Evolutionary conservation across 805 yeast genomes (phyloP), one percentile per base, ranked within the genome.

Genomic region (Candida hispaniensis): DNA sequence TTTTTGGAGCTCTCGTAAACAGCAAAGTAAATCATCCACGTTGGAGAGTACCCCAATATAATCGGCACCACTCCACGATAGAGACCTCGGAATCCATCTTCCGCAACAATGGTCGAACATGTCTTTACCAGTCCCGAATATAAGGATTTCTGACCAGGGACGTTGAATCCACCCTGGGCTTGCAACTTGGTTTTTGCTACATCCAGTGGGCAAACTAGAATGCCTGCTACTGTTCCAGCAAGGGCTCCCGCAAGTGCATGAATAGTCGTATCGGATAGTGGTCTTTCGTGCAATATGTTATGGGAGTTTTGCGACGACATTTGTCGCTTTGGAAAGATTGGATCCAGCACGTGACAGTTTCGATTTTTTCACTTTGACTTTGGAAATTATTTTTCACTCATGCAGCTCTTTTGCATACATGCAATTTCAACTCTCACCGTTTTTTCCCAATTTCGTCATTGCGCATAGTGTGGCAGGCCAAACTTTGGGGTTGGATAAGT

Each of bases 11-110:
- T 61, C 51, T 88, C 97, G 55, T 91, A 91, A 18, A 85, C 79
- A 6, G 88, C 69, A 58, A 91, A 91, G 54, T 91, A 91, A 29
- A 91, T 80, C 66, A 85, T 85, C 98, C 98, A 91, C 0, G 96
- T 83, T 10, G 98, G 98, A 48, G 91, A 74, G 56, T 91, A 91
- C 0, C 98, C 98, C 33, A 88, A 58, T 1, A 88, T 69, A 23
- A 88, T 83, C n/a, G 98, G 97, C 2, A 78, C 78, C 14, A 91
- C 59, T 4, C 98, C 98, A 42, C 94, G 63, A 54, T 91, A 91
- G 9, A 91, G 63, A 0, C 97, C 97, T 24, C 71, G 57, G 1
- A 73, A 47, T 7, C 96, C 94, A 58, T 86, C 96, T 39, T 85
- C 88, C 22, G 57, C 54, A 40, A 72, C 58, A 12, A 88, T 86